Evolutionary conservation across 352 stramenopile species (phyloP), one percentile per base, ranked within the genome.

Genomic region (Phytophthora citricola): DNA sequence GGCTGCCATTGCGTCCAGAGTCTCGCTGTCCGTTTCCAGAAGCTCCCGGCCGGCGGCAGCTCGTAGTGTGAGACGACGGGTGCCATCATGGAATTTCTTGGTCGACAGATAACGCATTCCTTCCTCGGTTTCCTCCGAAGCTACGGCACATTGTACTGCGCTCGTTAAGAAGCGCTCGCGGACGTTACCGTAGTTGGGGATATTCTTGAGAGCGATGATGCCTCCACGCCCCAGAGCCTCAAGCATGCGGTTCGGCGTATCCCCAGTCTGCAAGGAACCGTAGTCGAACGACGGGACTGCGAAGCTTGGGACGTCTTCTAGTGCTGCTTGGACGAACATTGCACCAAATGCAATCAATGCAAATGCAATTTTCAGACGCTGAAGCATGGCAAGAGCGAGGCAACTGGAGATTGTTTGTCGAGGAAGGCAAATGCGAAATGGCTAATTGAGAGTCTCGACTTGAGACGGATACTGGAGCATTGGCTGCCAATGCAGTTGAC

Each of bases 21-120:
- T 58, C 20, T 75, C 66, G 1, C 32, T 57, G 8, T 61, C 51
- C 5, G 54, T 60, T 2, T 63, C 61, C 7, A 63, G 50, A 2
- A 86, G 65, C n/a, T 85, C 74, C 0, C 49, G 64, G 8, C 78
- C 81, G 0, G 79, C 69, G 43, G 70, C 73, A 26, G 80, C 63
- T 43, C 76, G 71, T 14, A 90, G 43, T 22, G 83, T 90, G 20
- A 75, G 60, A 2, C 80, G 83, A 17, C 66, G 56, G 27, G 80
- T 91, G 27, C 78, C 80, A 51, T 91, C 83, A 5, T 73, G 44
- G 68, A 89, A 76, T 20, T 55, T 45, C 57, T 88, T 88, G 47
- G 53, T 69, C 27, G 66, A 78, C 20, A 87, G 26, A 38, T 76
- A 81, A 11, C 63, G 48, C 12, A 22, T 45, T 4, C 56, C 47